phyloP scores from a whole-genome alignment of 352 stramenopile species.

The Peronospora farinosa region DNA sequence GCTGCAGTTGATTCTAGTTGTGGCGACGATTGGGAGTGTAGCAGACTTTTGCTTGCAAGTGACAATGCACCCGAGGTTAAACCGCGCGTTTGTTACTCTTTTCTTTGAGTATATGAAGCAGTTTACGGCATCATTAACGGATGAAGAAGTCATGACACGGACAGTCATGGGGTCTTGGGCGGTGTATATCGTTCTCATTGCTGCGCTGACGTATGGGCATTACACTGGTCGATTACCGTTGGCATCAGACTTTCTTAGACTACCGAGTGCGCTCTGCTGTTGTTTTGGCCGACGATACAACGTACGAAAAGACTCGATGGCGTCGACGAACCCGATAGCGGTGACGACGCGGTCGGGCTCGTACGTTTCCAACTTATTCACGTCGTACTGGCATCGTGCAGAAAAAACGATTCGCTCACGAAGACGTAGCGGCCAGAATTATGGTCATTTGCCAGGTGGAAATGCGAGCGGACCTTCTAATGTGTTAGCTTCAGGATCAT shows the following conservation, averaged over 20 bases:
- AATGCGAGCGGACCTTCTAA: conserved; percentile 17
- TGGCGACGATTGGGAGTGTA: conserved; percentile 54
- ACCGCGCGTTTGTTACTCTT: conserved; percentile 59
- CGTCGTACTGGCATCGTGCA: conserved; percentile 34
- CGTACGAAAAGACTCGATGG: conserved; percentile 51
- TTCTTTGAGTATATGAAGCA: conserved; percentile 62
- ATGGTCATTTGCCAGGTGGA: conserved; percentile 17
- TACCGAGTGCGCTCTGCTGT: conserved; percentile 31
- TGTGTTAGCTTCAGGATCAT: conserved; percentile 20
- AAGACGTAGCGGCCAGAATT: conserved; percentile 23
- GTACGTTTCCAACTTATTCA: conserved; percentile 39
- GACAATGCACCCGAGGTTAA: conserved; percentile 58
- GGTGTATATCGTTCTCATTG: conserved; percentile 41
- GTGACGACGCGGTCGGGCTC: conserved; percentile 8
- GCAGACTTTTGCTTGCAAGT: conserved; percentile 68
- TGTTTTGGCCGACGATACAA: conserved; percentile 25
- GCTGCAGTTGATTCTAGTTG: conserved; percentile 43
- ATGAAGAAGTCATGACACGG: conserved; percentile 55
- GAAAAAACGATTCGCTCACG: conserved; percentile 16
- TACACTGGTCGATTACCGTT: conserved; percentile 47
- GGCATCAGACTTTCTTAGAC: conserved; percentile 41
- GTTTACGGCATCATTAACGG: conserved; percentile 49
- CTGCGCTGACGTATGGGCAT: conserved; percentile 48
- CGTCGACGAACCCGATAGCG: conserved; percentile 13
- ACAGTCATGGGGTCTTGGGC: conserved; percentile 49